phyloP scores from a whole-genome alignment of 2,329 filamentous ascomycete species.

The Elsinoe australis region DNA sequence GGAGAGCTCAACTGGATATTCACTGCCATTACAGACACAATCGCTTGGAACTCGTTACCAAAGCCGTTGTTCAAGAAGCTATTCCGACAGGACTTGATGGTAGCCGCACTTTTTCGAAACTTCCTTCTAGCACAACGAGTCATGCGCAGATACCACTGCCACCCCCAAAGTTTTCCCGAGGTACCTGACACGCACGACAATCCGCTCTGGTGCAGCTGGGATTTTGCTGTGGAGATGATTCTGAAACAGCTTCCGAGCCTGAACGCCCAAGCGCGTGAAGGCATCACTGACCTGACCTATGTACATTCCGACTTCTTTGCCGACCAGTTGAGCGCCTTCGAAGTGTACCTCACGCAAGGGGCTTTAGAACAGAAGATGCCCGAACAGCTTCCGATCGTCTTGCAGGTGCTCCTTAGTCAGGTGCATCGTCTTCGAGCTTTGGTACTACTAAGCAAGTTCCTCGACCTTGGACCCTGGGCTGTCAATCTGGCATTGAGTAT shows the following conservation, averaged over 20 bases:
- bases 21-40: slow-evolving; percentile 96
- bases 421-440: slow-evolving; percentile 86
- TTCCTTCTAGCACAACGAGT: slow-evolving; percentile 90
- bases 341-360: slow-evolving; percentile 81
- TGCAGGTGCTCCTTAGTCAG: slow-evolving; percentile 92
- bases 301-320: slow-evolving; percentile 94
- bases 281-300: slow-evolving; percentile 76
- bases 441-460: slow-evolving; percentile 83
- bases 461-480: slow-evolving; percentile 94
- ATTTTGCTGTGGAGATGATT: slow-evolving; percentile 92
- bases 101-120: slow-evolving; percentile 94
- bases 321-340: slow-evolving; percentile 93
- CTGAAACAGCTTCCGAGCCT: slow-evolving; percentile 80
- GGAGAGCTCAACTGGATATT: slow-evolving; percentile 99
- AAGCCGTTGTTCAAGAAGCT: slow-evolving; percentile 91
- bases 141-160: slow-evolving; percentile 93
- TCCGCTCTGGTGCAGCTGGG: slow-evolving; percentile 95
- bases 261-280: slow-evolving; percentile 64
- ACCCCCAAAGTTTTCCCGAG: slow-evolving; percentile 82
- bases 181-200: slow-evolving; percentile 95
- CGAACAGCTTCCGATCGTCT: slow-evolving; percentile 89
- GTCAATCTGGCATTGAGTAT: slow-evolving; percentile 97
- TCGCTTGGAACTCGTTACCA: slow-evolving; percentile 92
- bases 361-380: slow-evolving; percentile 80
- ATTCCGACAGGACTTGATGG: slow-evolving; percentile 96